Percentiles rank a stretch among this genome's conserved stretches.
Conservation (phyloP, 345 rosid species). For the Carallia pectinifolia region DNA sequence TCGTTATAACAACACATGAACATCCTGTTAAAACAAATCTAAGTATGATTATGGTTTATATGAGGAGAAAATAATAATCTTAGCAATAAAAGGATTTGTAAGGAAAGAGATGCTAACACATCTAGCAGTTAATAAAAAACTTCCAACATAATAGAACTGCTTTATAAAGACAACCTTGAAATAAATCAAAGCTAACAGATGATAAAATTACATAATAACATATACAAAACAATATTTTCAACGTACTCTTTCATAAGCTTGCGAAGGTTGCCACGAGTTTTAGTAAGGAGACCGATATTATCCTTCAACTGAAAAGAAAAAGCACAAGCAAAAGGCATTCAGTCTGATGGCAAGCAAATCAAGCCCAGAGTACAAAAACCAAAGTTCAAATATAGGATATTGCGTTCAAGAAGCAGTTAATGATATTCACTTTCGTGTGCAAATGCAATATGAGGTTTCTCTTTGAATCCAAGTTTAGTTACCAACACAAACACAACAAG, state of each 20-base stretch:
- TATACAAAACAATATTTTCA: constrained; percentile 10
- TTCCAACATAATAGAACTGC: too few species aligned
- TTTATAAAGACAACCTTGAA: too few species aligned
- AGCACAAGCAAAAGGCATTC: constrained; percentile 6
- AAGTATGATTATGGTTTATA: too few species aligned
- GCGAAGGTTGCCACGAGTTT: constrained; percentile 38
- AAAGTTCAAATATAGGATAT: neutral
- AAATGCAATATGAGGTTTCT: too few species aligned
- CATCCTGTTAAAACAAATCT: neutral
- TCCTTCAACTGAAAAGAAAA: constrained; percentile 38
- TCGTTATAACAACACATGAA: neutral
- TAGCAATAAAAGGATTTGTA: too few species aligned
- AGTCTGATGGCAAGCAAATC: neutral
- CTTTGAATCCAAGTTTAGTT: too few species aligned
- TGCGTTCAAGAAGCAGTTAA: too few species aligned
- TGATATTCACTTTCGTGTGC: too few species aligned
- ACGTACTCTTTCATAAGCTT: constrained; percentile 43
- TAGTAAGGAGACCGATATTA: constrained; percentile 39
- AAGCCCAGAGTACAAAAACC: neutral
- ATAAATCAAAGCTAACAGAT: neutral
- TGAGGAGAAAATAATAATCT: too few species aligned
- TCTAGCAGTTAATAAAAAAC: too few species aligned
- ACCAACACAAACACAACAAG: too few species aligned
- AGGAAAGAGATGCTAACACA: too few species aligned
- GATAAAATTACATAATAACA: neutral